phyloP scores from a whole-genome alignment of 23 red algal genomes.

The Gracilaria caudata region DNA sequence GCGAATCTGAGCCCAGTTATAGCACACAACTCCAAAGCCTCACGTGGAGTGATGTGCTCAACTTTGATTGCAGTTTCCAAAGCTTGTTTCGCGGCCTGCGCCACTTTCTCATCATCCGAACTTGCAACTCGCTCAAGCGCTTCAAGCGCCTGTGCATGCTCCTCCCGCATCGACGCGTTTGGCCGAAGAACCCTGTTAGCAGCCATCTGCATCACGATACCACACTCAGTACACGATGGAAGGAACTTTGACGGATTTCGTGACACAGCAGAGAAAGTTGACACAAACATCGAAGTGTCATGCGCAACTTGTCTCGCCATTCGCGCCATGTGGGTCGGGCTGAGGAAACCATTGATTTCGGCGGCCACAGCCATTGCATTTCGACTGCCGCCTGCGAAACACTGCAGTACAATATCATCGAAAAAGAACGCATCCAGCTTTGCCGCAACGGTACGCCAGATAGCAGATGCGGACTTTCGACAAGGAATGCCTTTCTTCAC shows the following conservation, averaged over 20 bases:
- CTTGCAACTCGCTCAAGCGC: slow-evolving; percentile 16
- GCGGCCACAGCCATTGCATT: slow-evolving; percentile 70
- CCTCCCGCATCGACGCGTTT: slow-evolving; percentile 13
- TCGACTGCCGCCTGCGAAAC: slow-evolving; percentile 52
- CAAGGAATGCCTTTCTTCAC: slow-evolving; percentile 51
- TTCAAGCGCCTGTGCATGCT: slow-evolving; percentile 51
- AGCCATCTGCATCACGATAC: slow-evolving; percentile 46
- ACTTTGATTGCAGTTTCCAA: slow-evolving; percentile 38
- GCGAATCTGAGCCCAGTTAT: slow-evolving; percentile 50
- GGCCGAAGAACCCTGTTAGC: slow-evolving; percentile 42
- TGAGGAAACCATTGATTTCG: slow-evolving; percentile 43
- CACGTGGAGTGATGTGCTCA: slow-evolving; percentile 41
- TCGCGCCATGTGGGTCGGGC: slow-evolving; percentile 18
- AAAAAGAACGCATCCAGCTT: slow-evolving; percentile 68
- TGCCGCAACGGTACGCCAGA: slow-evolving; percentile 54
- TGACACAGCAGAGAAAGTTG: slow-evolving; percentile 45
- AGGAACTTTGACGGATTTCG: slow-evolving; percentile 48
- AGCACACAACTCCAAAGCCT: slow-evolving; percentile 55
- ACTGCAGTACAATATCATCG: slow-evolving; percentile 64
- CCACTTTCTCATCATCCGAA: slow-evolving; percentile 26
- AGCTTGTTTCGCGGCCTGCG: slow-evolving; percentile 4
- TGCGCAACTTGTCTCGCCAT: slow-evolving; percentile 67
- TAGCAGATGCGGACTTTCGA: slow-evolving; percentile 49
- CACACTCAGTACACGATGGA: slow-evolving; percentile 46
- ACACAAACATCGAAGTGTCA: slow-evolving; percentile 54